Conservation (phyloP, 306 rosid genomes). For the Corylus americana region DNA sequence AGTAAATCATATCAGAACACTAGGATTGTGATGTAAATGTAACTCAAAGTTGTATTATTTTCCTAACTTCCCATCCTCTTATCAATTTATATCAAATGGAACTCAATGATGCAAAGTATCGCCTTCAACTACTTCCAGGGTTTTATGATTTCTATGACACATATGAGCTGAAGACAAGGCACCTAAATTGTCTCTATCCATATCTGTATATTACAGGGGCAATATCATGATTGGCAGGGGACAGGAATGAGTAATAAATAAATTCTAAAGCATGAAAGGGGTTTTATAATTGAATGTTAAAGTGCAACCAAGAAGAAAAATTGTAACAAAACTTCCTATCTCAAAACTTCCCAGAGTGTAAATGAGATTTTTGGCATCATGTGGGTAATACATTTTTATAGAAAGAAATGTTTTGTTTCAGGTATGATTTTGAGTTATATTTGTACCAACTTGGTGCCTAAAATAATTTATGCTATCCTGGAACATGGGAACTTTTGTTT, state of each 20-base stretch:
- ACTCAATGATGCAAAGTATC: too few relatives aligned
- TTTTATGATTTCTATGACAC: background rate
- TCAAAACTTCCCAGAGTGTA: background rate
- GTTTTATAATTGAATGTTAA: constrained; percentile 5
- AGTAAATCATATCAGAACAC: background rate
- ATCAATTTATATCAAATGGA: too few relatives aligned
- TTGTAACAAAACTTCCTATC: background rate
- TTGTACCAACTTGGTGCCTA: background rate
- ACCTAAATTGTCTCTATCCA: constrained; percentile 9
- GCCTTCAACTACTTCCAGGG: too few relatives aligned
- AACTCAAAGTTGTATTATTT: background rate
- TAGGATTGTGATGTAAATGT: background rate
- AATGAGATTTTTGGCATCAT: background rate
- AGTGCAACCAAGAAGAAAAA: background rate
- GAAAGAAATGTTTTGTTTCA: background rate
- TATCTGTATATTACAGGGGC: constrained; percentile 9
- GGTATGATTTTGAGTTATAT: background rate
- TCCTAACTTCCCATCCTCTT: background rate
- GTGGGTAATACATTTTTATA: background rate
- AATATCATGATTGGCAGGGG: background rate
- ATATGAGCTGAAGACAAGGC: background rate
- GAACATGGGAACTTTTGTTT: background rate
- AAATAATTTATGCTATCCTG: background rate
- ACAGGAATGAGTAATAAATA: constrained; percentile 12
- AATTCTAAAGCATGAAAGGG: background rate